phyloP scores from a whole-genome alignment of 352 stramenopile species.

The Phytophthora constricta region DNA sequence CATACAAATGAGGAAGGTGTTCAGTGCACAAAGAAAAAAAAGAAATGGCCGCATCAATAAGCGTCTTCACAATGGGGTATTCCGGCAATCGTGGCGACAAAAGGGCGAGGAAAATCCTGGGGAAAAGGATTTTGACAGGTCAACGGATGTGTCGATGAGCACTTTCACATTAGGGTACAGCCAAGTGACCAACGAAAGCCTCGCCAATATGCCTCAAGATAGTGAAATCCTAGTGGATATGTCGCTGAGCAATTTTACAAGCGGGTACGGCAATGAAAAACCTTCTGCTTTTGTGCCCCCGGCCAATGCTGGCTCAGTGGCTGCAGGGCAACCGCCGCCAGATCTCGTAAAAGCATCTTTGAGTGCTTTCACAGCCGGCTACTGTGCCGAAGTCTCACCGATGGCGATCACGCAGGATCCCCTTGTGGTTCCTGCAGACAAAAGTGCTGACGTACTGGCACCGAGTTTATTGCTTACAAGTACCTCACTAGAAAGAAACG shows the following conservation, averaged over 20 bases:
- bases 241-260: constrained; percentile 43
- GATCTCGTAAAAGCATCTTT: neutral
- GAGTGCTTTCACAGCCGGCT: constrained; percentile 20
- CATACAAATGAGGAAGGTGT: neutral
- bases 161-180: constrained; percentile 6
- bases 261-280: constrained; percentile 21
- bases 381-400: constrained; percentile 2
- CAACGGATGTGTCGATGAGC: constrained; percentile 13
- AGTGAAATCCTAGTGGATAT: constrained; percentile 27
- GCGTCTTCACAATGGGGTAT: constrained; percentile 45
- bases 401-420: neutral
- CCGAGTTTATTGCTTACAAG: neutral
- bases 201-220: neutral
- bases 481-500: no score
- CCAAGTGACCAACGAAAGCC: neutral
- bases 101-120: neutral
- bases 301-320: neutral
- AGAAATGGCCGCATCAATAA: constrained; percentile 43
- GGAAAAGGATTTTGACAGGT: neutral
- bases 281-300: neutral
- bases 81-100: neutral
- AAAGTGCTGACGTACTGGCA: neutral
- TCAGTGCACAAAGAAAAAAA: neutral
- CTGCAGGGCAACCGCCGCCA: neutral
- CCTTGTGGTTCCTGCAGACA: neutral